A percentile compares a stretch with the other conserved stretches of the same genome.
Evolutionary conservation across 106 monocot genomes (phyloP).

Genomic region (Xerophyta viscosa): DNA sequence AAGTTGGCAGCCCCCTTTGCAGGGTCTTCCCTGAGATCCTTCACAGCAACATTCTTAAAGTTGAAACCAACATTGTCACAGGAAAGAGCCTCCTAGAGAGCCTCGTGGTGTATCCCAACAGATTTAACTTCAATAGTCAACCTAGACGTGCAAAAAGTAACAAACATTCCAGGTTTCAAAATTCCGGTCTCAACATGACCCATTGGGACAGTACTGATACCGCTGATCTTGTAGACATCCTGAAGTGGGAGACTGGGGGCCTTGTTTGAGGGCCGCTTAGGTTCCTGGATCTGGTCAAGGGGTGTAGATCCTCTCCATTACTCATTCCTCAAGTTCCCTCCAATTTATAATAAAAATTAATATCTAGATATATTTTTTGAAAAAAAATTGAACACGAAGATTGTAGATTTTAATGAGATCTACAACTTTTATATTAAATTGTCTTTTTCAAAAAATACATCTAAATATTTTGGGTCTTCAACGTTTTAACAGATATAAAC

Average conservation of each 20-base stretch:
- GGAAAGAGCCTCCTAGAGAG: slow-evolving; percentile 15
- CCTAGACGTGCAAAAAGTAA: slow-evolving; percentile 15
- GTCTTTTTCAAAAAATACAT: too few species aligned
- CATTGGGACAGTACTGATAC: slow-evolving; percentile 17
- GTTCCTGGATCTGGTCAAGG: slow-evolving; percentile 14
- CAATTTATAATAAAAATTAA: too few species aligned
- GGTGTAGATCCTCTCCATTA: too few species aligned
- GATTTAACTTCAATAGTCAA: slow-evolving; percentile 23
- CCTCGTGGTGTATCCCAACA: slow-evolving; percentile 18
- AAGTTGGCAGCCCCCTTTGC: slow-evolving; percentile 24
- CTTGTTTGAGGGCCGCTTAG: slow-evolving; percentile 23
- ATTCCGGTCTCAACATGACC: slow-evolving; percentile 19
- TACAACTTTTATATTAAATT: too few species aligned
- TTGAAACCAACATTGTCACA: slow-evolving; percentile 24
- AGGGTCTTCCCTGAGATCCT: slow-evolving; percentile 24
- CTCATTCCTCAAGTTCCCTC: too few species aligned
- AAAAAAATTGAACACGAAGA: too few species aligned
- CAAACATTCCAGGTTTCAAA: slow-evolving; percentile 18
- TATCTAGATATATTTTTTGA: too few species aligned
- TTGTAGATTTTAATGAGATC: too few species aligned
- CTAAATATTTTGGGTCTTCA: too few species aligned
- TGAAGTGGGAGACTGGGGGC: slow-evolving; percentile 17
- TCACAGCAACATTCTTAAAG: slow-evolving; percentile 21
- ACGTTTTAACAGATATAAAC: too few species aligned
- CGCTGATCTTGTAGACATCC: slow-evolving; percentile 27